These are phyloP conservation scores for Omphalea diandra DNA, from an alignment of 441 rosid genomes.

Conservation along the genomic window DNA sequence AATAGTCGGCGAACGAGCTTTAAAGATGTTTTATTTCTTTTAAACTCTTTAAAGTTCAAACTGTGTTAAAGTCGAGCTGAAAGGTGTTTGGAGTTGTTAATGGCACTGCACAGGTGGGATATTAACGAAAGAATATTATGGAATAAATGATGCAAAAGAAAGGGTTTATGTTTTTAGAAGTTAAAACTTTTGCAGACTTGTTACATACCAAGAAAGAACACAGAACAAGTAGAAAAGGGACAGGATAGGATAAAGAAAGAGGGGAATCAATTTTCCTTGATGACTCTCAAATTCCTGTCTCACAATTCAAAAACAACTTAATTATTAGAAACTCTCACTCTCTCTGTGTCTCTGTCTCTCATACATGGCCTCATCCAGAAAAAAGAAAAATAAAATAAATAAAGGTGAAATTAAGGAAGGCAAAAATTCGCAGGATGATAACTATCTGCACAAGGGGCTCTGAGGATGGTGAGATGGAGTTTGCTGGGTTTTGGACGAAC, in stretches of 20 bases:
- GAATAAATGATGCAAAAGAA: too few species aligned
- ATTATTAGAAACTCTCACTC: constrained; percentile 25
- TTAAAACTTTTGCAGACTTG: too few species aligned
- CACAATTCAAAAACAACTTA: constrained; percentile 31
- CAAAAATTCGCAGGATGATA: background rate
- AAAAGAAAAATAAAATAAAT: constrained; percentile 21
- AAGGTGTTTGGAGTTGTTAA: too few species aligned
- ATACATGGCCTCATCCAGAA: constrained; percentile 31
- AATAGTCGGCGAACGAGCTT: too few species aligned
- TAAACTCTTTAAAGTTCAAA: too few species aligned
- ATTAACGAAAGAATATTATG: too few species aligned
- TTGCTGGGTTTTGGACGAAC: constrained; percentile 44
- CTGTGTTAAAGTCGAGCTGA: too few species aligned
- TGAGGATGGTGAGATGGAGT: constrained; percentile 67
- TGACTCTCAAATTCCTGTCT: constrained; percentile 21
- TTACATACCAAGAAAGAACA: too few species aligned
- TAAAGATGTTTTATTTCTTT: too few species aligned
- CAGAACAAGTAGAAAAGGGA: background rate
- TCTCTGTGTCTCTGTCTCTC: too few species aligned
- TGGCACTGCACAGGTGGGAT: too few species aligned
- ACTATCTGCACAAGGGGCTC: constrained; percentile 68
- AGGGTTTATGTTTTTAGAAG: too few species aligned
- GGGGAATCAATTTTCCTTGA: background rate
- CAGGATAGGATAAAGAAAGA: background rate
- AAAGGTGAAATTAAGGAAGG: constrained; percentile 12